Conservation (phyloP, 495 filamentous ascomycete genomes). For the Penicillium simplicissimum region DNA sequence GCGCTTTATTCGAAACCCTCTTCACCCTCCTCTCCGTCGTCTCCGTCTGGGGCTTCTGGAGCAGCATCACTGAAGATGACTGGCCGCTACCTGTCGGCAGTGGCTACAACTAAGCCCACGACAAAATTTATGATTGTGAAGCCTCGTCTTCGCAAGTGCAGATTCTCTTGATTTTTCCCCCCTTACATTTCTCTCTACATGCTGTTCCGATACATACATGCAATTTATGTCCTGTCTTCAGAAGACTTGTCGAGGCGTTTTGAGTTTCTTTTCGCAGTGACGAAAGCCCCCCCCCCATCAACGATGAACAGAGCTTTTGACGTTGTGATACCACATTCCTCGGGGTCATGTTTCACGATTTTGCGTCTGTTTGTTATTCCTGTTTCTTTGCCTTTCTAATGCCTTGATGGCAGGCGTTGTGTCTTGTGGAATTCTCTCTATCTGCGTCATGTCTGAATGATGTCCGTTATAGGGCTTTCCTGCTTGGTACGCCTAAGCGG, state of each 20-base stretch:
- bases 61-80: constrained; percentile 98
- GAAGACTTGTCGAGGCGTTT: constrained; percentile 9
- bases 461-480: neutral
- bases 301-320: constrained; percentile 27
- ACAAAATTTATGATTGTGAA: neutral
- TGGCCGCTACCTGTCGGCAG: constrained; percentile 73
- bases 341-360: constrained; percentile 35
- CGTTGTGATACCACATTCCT: constrained; percentile 34
- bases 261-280: constrained; percentile 18
- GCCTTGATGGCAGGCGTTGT: constrained; percentile 12
- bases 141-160: constrained; percentile 12
- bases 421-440: neutral
- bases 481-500: neutral
- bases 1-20: constrained; percentile 87
- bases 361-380: constrained; percentile 7
- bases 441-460: neutral
- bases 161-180: neutral
- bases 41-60: constrained; percentile 93
- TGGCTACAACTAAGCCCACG: constrained; percentile 47
- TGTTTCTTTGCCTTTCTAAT: constrained; percentile 1
- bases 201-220: constrained; percentile 23
- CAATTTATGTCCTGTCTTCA: constrained; percentile 13
- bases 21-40: constrained; percentile 85
- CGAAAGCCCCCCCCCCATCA: constrained; percentile 8
- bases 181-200: constrained; percentile 6